Conservation (phyloP, 1,139 yeast species). For the Nadsonia starkeyi-henricii region DNA sequence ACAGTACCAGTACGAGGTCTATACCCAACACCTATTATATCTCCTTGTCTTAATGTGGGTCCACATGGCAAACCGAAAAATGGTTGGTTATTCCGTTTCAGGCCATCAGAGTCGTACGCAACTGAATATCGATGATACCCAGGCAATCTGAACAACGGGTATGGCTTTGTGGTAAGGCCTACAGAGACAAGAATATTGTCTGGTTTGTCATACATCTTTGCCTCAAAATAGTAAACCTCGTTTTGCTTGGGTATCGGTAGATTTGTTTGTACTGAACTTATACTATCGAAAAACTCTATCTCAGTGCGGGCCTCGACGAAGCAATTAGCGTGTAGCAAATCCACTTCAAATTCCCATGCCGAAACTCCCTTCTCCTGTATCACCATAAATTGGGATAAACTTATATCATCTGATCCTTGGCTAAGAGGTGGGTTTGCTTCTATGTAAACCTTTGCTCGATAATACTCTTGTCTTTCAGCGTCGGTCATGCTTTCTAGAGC, state of each 20-base stretch:
- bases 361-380: constrained; percentile 86
- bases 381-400: constrained; percentile 33
- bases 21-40: constrained; percentile 86
- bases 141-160: constrained; percentile 79
- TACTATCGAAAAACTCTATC: constrained; percentile 52
- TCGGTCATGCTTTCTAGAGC: constrained; percentile 57
- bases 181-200: constrained; percentile 43
- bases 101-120: constrained; percentile 79
- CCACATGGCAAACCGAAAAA: constrained; percentile 61
- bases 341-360: constrained; percentile 87
- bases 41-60: constrained; percentile 40
- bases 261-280: constrained; percentile 59
- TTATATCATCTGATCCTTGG: constrained; percentile 24
- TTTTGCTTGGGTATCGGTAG: constrained; percentile 75
- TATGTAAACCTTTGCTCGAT: constrained; percentile 44
- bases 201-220: constrained; percentile 57
- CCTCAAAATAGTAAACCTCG: constrained; percentile 85
- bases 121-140: constrained; percentile 73
- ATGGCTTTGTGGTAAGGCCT: constrained; percentile 79
- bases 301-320: constrained; percentile 62
- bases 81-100: constrained; percentile 69
- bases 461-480: constrained; percentile 28
- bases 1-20: constrained; percentile 66
- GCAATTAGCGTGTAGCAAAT: constrained; percentile 37
- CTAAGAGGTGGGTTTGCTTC: constrained; percentile 32